Evolutionary conservation across 148 eudicot genomes (phyloP), one percentile per base, ranked within the genome.

Genomic region (Camellia lanceoleosa): DNA sequence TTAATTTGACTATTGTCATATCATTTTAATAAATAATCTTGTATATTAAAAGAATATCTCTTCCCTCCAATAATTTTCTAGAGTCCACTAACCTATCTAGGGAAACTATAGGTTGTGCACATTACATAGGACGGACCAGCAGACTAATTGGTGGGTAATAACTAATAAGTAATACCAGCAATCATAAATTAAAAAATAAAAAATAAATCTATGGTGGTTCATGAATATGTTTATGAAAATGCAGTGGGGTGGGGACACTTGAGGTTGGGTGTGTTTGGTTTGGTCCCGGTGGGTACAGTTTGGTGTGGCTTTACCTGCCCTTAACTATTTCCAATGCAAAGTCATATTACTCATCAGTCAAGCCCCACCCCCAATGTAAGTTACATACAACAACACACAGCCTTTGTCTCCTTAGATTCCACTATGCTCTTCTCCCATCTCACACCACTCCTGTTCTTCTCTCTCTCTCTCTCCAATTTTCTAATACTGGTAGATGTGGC

Each of bases 401-500:
- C n/a, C 54, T 7, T 68, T 69, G 73, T 69, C 73, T 51, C 73
- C 49, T 69, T 23, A 44, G 20, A 69, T 46, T 69, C 13, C 49
- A 69, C 12, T 46, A 44, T n/a, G 16, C 51, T 49, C 11, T n/a
- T 68, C 6, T 47, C n/a, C 49, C 49, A 41, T 42, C 14, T 43
- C 49, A 4, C 14, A 68, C n/a, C n/a, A 67, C 54, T 69, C 19
- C 73, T 69, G 13, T 46, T 7, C 7, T 43, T 44, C 5, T 16
- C 19, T 9, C 10, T 66, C 69, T 23, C 56, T 71, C 51, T 71
- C 52, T 19, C 73, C 11, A 7, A 9, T 81, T 77, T 80, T 71
- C 43, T 83, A 7, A 58, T 79, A 66, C 47, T 70, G 85, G 82
- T 92, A 80, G 96, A 92, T 92, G 82, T 79, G 89, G 78, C 90